Base-by-base conservation (phyloP, 768 basidiomycete species). In the Fomitopsis serialis region DNA sequence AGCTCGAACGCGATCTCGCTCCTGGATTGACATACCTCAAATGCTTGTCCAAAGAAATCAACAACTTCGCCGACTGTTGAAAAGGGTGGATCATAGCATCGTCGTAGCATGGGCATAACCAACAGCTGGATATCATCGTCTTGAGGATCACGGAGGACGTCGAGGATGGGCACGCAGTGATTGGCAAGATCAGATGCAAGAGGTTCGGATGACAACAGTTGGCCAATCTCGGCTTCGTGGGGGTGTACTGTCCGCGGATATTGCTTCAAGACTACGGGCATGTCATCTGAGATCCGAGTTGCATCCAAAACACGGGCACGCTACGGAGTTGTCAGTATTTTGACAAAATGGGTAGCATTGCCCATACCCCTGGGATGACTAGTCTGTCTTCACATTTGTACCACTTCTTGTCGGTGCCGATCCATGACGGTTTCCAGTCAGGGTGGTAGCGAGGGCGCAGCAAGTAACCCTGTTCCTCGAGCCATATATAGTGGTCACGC, bases 1-100 rank as follows among this genome's bases (percentile, higher is more conserved):
- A 6, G 29, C 29, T 6, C 29, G 5, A 32, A 6, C 29, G 29
- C 6, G 6, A 32, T 21, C 27, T 27, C 36, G 21, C n/a, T 34
- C n/a, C 15, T 11, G 17, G 8, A 36, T 12, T 22, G 23, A 42
- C 32, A 24, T 32, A 66, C 72, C 57, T 71, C 65, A 21, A 72
- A 63, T 22, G 70, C 32, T 42, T 70, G 68, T 0, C 58, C 11
- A 22, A 70, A 55, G 42, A 64, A 72, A 6, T 66, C 67, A 0
- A 74, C 42, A 1, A 60, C 65, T 58, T 75, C 74, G 1, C 73
- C 71, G 6, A 72, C 51, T 0, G 70, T 72, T 25, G 63, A 54
- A 35, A 75, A 69, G 0, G 42, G 58, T 1, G 71, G 72, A 11
- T 68, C 54, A 32, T 66, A 42, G 50, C 52, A 66, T 6, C 17